Evolutionary conservation across 176 grass and related monocot species (phyloP), one percentile per base, ranked within the genome.

Genomic region (Triticum aestivum): DNA sequence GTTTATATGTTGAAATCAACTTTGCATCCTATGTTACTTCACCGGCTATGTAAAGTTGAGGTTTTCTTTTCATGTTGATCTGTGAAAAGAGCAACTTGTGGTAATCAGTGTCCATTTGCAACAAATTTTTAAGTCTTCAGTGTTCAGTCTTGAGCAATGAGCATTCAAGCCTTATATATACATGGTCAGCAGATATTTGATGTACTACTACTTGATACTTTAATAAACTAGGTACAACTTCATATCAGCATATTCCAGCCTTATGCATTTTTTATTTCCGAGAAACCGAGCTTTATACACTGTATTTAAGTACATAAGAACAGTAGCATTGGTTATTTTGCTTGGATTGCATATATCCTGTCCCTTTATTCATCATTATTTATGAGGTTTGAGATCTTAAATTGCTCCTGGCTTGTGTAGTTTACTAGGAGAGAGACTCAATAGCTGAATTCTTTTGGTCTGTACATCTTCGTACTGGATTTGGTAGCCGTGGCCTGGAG

Each of bases 401-500:
- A 5, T 10, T 20, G 32, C 23, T 61, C 75, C 84, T 90, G 79
- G 32, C 61, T 77, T 70, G 49, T 44, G 80, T 73, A 51, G 17
- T 70, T 83, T 56, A n/a, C 69, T 39, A 87, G 44, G 35, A 81
- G 65, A 81, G 65, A 34, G 74, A 38, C 20, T 87, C 30, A 5
- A 83, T 66, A 71, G 89, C 79, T 87, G 79, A 82, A 87, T 90
- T 87, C 56, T 37, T 90, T n/a, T n/a, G 17, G 84, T 24, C 2
- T 73, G 84, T 30, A 67, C 73, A 67, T 90, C 84, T 90, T 42
- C 73, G 63, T 87, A 87, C 54, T 58, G 54, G 54, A 58, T 1
- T 58, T 3, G 5, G 2, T 58, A 58, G 54, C 18, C 54, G 9
- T 58, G 54, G 54, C 54, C 54, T 58, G 54, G 54, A 58, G 54